phyloP scores from a whole-genome alignment of 768 basidiomycete species.

The Coprinellus micaceus region DNA sequence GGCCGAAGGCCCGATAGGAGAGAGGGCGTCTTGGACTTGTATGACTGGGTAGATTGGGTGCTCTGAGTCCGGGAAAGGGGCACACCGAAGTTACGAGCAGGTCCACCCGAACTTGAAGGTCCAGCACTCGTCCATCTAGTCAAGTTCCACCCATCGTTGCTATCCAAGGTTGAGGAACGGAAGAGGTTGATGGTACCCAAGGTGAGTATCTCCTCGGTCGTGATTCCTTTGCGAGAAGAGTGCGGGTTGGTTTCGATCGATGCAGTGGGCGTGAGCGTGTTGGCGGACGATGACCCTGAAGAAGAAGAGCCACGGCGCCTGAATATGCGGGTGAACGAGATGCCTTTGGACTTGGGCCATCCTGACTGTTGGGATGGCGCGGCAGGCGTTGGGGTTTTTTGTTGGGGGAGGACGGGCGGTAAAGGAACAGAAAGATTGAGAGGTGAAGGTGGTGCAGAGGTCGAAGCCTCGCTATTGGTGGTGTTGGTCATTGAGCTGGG shows the following conservation, averaged over 20 bases:
- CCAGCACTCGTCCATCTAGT: conserved; percentile 29
- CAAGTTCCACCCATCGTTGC: conserved; percentile 23
- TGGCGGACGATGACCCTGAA: conserved; percentile 22
- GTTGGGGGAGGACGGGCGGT: conserved; percentile 6
- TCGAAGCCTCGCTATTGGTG: conserved; percentile 18
- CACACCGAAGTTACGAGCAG: conserved; percentile 18
- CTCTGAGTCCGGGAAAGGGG: conserved; percentile 35
- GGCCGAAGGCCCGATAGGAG: conserved; percentile 13
- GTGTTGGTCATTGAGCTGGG: conserved; percentile 17
- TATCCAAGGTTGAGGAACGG: conserved; percentile 31
- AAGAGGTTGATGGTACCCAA: conserved; percentile 38
- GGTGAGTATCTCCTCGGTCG: conserved; percentile 34
- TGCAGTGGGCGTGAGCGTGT: conserved; percentile 36
- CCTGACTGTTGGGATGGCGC: conserved; percentile 19
- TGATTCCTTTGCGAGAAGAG: conserved; percentile 23
- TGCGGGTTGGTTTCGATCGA: conserved; percentile 27
- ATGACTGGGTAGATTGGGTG: conserved; percentile 28
- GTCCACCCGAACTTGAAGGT: conserved; percentile 11
- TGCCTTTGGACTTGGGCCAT: conserved; percentile 24
- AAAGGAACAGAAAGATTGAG: conserved; percentile 3
- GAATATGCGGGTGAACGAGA: conserved; percentile 26
- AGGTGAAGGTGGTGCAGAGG: conserved; percentile 9
- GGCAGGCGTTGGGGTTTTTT: conserved; percentile 15
- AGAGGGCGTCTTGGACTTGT: conserved; percentile 16
- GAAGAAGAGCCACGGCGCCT: conserved; percentile 26